Base-by-base conservation (phyloP, 2,329 filamentous ascomycete genomes). In the Thermothelomyces thermophilus region DNA sequence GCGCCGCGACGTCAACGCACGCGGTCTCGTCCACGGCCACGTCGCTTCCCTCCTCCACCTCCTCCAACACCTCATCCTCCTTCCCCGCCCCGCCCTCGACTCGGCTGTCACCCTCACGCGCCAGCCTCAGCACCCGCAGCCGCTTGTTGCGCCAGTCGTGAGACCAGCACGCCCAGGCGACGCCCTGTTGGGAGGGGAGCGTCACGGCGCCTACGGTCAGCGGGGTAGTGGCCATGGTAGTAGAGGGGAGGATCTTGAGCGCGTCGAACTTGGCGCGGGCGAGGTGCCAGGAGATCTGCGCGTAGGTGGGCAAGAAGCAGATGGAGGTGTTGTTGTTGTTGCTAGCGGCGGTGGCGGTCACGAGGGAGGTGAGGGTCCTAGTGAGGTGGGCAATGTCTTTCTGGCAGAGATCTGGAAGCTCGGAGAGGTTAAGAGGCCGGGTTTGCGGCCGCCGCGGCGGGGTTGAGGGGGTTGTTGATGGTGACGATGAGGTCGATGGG, bases 161-260 rank as follows among this genome's bases (percentile, higher is more conserved):
- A 33, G 61, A 56, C 68, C 68, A 71, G 59, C 63, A 67, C 11
- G 61, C 55, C 63, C 62, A 68, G 3, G 59, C 60, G 28, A 55
- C 50, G n/a, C n/a, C n/a, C n/a, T n/a, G n/a, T n/a, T n/a, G n/a
- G n/a, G 6, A 56, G 58, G 41, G 59, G 9, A 46, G 49, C 20
- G 62, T 64, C 22, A 59, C 57, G 36, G 64, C 64, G 31, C 62
- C 53, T 19, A 44, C 41, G 46, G 56, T n/a, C 37, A 11, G n/a
- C 10, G 22, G 4, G 22, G 33, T 13, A 30, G 20, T 10, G 33
- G 34, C 8, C 19, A 56, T 43, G 47, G 33, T 6, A 16, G 14
- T 9, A 9, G 22, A 17, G 16, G 41, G 35, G 35, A 55, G 44
- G 3, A 67, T 48, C 30, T 52, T 56, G 33, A 44, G 53, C 37